Evolutionary conservation across 2,329 filamentous ascomycete genomes (phyloP).

Genomic region (Sporothrix euskadiensis): DNA sequence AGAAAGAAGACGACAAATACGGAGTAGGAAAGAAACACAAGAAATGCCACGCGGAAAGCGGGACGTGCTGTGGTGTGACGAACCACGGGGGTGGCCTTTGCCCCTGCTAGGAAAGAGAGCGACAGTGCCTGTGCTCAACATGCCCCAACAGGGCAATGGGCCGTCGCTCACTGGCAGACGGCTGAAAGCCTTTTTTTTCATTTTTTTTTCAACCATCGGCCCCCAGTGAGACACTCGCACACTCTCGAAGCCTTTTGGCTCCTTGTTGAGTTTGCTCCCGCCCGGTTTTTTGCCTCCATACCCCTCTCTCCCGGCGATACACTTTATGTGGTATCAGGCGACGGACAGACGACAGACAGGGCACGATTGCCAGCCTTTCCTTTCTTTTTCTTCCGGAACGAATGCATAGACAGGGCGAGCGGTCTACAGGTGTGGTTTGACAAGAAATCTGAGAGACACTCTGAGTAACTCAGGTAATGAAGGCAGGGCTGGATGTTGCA

Average conservation of each 20-base stretch:
- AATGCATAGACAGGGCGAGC: background rate
- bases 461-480: no score
- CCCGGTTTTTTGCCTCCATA: background rate
- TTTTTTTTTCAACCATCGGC: background rate
- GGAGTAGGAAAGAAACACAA: background rate
- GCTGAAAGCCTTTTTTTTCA: no score
- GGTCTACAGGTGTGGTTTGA: background rate
- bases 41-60: constrained; percentile 25
- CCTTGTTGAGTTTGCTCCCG: background rate
- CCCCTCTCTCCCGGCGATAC: background rate
- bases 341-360: background rate
- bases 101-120: background rate
- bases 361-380: background rate
- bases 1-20: background rate
- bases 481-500: background rate
- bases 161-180: background rate
- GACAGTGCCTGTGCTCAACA: background rate
- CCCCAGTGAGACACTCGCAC: background rate
- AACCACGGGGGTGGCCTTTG: constrained; percentile 13
- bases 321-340: background rate
- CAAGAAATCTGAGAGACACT: background rate
- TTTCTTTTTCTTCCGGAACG: no score
- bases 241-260: no score
- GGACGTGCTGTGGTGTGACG: constrained; percentile 17
- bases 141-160: background rate